These are phyloP conservation scores for Cyamopsis tetragonoloba DNA, from an alignment of 306 rosid species.

Conservation along the genomic window DNA sequence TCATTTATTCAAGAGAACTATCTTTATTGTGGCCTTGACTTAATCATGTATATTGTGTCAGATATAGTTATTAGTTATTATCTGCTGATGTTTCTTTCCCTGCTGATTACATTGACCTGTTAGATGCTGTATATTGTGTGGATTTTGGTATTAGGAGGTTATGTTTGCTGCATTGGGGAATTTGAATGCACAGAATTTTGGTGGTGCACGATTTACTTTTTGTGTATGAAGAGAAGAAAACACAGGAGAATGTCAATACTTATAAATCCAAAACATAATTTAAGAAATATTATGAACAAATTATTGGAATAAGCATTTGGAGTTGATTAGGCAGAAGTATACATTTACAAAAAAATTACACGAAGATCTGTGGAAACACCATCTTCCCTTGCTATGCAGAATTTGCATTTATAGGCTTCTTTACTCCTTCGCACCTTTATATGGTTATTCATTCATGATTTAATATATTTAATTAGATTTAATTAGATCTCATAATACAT, in stretches of 20 bases:
- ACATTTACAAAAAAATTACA: neutral
- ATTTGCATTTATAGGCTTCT: neutral
- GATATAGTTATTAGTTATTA: constrained; percentile 8
- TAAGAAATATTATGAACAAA: neutral
- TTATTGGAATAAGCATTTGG: constrained; percentile 2
- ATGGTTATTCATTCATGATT: neutral
- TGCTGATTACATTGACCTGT: neutral
- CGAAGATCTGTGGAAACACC: neutral
- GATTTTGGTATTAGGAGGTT: neutral
- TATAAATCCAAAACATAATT: neutral
- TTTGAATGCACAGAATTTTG: neutral
- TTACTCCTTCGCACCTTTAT: neutral
- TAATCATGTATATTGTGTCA: constrained; percentile 4
- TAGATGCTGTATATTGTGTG: constrained; percentile 11
- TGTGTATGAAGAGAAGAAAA: neutral
- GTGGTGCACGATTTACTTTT: neutral
- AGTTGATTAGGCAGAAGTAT: neutral
- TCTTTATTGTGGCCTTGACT: neutral
- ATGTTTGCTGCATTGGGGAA: neutral
- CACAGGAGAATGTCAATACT: neutral
- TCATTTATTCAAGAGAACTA: neutral
- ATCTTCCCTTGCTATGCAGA: neutral
- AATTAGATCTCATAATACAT: neutral
- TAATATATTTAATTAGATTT: neutral
- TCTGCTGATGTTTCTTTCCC: neutral